Base-by-base conservation (phyloP, 2,329 filamentous ascomycete genomes). In the Teratosphaeria nubilosa region DNA sequence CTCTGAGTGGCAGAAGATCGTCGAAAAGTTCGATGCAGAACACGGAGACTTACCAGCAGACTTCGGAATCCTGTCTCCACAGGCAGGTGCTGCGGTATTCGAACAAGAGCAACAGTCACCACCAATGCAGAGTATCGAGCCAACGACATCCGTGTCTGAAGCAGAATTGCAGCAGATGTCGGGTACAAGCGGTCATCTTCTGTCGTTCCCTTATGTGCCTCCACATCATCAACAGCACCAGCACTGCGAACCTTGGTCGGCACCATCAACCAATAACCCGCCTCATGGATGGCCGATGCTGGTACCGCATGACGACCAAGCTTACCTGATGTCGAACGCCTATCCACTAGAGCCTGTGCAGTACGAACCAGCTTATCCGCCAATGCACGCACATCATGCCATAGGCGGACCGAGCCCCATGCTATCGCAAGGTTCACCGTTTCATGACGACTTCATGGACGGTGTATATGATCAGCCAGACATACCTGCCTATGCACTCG, bases 371-470 rank as follows among this genome's bases (percentile, higher is more conserved):
- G 54, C 24, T 32, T 56, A 52, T 27, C 45, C 34, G 22, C 55
- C 24, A 11, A 22, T 13, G 16, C 45, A 41, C 10, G 37, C 52
- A 14, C 56, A 56, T 16, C 53, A 58, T 45, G 16, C 54, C 7
- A 48, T 52, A 6, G 53, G 22, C 27, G 50, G 56, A n/a, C 51
- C 51, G 25, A 58, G 56, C 27, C 59, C 59, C 14, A 55, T 56
- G 51, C 51, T 60, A 4, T 60, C 58, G 32, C 32, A 57, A 55
- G 56, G 55, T 25, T 60, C 58, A 20, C 58, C 58, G 10, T 48
- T 54, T 25, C 50, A 57, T n/a, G 27, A 25, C 5, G 58, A 55
- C 2, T 51, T 57, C 48, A 51, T 55, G 20, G 58, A 60, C 22
- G 54, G 27, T 9, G 51, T 24, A 30, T 56, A 54, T 56, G 37